Evolutionary conservation across 805 yeast genomes (phyloP), one percentile per base, ranked within the genome.

Genomic region (Saccharomycopsis oosterbeekiorum): DNA sequence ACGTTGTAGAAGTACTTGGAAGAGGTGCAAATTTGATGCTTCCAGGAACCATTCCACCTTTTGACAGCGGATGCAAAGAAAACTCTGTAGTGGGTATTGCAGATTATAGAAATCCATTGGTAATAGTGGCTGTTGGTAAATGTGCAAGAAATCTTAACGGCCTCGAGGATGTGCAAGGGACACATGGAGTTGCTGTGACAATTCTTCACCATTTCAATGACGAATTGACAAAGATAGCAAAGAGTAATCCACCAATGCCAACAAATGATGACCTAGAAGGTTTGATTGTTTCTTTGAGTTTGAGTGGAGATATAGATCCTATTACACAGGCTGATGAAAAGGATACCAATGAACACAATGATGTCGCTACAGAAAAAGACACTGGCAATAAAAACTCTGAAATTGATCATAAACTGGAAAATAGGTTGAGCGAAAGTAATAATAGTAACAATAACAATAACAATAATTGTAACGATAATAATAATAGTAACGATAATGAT

Each of bases 21-120:
- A 82, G 82, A 62, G 97, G 97, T 12, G 97, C 98, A 0, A 81
- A 88, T 67, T 72, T 88, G 64, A 87, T 88, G 91, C 75, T 86
- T 40, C 88, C 91, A 2, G 96, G 96, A 0, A 79, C 84, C 4
- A 68, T 79, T 4, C 81, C 83, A 0, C 85, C 85, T 1, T 64
- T 64, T 42, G 65, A 63, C 42, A 29, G 43, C 29, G 19, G 60
- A 41, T 57, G 63, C 56, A 9, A 26, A 15, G 37, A 57, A 58
- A 96, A 90, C 0, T 68, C 78, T 0, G 69, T 89, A 2, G 96
- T 91, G 19, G 96, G 88, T 0, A 78, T 93, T 29, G 89, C 85
- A 0, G 81, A 83, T 64, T 75, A 78, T 36, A 77, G 79, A 15
- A 69, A 77, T 24, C 96, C 96, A 0, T 70, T 79, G 1, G 85